Base-by-base conservation (phyloP, 495 filamentous ascomycete species). In the Penicillium argentinense region DNA sequence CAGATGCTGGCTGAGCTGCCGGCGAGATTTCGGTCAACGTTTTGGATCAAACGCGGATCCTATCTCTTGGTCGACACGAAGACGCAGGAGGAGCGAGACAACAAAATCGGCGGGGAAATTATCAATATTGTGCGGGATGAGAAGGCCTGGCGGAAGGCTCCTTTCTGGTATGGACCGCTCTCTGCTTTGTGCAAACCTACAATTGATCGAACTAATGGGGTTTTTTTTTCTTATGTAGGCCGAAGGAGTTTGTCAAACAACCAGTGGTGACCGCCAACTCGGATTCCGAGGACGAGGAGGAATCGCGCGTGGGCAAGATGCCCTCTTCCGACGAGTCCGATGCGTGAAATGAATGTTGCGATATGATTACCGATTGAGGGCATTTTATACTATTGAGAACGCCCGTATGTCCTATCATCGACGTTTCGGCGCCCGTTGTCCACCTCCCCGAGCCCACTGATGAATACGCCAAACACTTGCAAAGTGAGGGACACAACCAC, bases 101-200 rank as follows among this genome's bases (percentile, higher is more conserved):
- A 89, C 56, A 91, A 88, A 69, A 76, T 96, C 7, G 75, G 79
- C 37, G 93, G 91, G 12, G 88, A 96, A 67, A 95, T 98, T 60
- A 76, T 95, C 56, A 96, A 96, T 62, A 82, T 98, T 9, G 90
- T 98, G 28, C 72, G 87, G 37, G 87, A 96, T 60, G 93, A 97
- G 71, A 93, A 87, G 71, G 74, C 73, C 25, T 98, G 93, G 93
- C 82, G 91, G 49, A 95, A 92, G 69, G 81, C 85, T 69, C 59
- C 71, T n/a, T 98, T 90, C 60, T 97, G 93, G 93, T 95, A 57
- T 56, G 79, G 4, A 21, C 21, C 17, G n/a, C 6, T 53, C 29
- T 36, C 26, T 29, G 9, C 5, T 17, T 6, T 9, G 27, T 25
- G 40, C 33, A 17, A 24, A 33, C 9, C 9, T 41, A 21, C 13